A percentile compares a stretch with the other conserved stretches of the same genome.
Conservation (phyloP, 1,284 basidiomycete species). For the Rhodofomes roseus region DNA sequence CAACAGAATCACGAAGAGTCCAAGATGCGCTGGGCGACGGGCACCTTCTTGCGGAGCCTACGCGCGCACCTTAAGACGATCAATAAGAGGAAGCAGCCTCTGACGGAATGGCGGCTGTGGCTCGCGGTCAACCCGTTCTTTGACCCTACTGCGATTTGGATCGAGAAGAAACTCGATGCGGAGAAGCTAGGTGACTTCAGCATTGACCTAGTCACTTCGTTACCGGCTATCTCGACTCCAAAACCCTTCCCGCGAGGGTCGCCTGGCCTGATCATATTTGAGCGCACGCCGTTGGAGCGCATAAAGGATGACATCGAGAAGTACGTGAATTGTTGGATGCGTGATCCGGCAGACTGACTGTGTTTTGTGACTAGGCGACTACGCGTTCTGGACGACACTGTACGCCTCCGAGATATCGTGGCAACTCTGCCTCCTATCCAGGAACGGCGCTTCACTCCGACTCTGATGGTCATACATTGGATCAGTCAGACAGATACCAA, state of each 20-base stretch:
- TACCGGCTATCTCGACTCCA: conserved; percentile 43
- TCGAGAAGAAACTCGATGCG: conserved; percentile 68
- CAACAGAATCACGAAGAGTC: conserved; percentile 65
- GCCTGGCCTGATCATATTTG: conserved; percentile 69
- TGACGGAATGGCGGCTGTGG: conserved; percentile 55
- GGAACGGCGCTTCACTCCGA: conserved; percentile 50
- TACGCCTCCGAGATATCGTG: conserved; percentile 61
- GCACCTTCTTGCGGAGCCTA: conserved; percentile 56
- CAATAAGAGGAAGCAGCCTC: conserved; percentile 22
- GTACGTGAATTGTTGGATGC: conserved; percentile 29
- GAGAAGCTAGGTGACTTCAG: conserved; percentile 54
- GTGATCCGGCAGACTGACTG: not conserved
- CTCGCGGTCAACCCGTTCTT: conserved; percentile 66
- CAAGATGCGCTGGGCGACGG: conserved; percentile 63
- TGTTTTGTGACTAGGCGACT: conserved; percentile 49
- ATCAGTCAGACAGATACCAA: conserved; percentile 32
- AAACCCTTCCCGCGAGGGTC: conserved; percentile 29
- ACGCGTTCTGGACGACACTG: conserved; percentile 65
- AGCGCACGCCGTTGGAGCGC: conserved; percentile 62
- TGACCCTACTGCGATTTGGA: conserved; percentile 74
- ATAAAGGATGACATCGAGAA: conserved; percentile 60
- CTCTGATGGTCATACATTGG: conserved; percentile 60
- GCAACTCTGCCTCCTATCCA: conserved; percentile 38
- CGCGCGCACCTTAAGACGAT: conserved; percentile 35
- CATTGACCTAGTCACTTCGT: conserved; percentile 47